phyloP scores from a whole-genome alignment of 768 basidiomycete genomes.

The Mycena chlorophos region DNA sequence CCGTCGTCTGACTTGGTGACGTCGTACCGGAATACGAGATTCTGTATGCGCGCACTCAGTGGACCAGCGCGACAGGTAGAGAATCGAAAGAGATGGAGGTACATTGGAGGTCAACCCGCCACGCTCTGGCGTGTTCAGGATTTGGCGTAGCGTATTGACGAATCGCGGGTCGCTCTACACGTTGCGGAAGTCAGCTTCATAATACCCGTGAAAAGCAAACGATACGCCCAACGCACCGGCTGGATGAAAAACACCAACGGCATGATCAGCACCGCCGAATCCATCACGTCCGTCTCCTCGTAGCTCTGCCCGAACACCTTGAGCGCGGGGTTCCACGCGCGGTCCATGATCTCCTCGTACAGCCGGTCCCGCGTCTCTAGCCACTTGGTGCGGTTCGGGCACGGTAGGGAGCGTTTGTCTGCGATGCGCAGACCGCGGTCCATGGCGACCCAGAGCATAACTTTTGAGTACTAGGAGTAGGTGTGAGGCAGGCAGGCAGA shows the following conservation, averaged over 20 bases:
- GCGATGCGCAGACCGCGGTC: conserved; percentile 92
- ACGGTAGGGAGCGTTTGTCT: conserved; percentile 92
- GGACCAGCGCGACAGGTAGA: neutral
- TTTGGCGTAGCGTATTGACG: conserved; percentile 77
- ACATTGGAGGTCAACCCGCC: conserved; percentile 91
- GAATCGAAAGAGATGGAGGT: conserved; percentile 20
- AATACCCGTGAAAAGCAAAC: neutral
- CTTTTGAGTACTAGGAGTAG: conserved; percentile 69
- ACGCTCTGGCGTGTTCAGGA: conserved; percentile 83
- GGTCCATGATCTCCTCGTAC: conserved; percentile 92
- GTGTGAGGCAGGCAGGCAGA: conserved; percentile 4
- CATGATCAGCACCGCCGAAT: conserved; percentile 89
- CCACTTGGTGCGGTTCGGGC: conserved; percentile 74
- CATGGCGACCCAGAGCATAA: conserved; percentile 97
- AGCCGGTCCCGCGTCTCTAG: conserved; percentile 71
- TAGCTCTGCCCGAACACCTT: conserved; percentile 86
- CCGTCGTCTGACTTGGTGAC: conserved; percentile 84
- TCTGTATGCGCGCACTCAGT: conserved; percentile 42
- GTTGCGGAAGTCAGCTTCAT: neutral
- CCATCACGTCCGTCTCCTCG: conserved; percentile 79
- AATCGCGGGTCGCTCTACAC: conserved; percentile 86
- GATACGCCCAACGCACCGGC: conserved; percentile 47
- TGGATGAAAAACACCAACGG: conserved; percentile 91
- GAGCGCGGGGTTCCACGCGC: conserved; percentile 76
- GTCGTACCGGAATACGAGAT: conserved; percentile 89